phyloP scores from a whole-genome alignment of 306 rosid species.

The Lotus japonicus region DNA sequence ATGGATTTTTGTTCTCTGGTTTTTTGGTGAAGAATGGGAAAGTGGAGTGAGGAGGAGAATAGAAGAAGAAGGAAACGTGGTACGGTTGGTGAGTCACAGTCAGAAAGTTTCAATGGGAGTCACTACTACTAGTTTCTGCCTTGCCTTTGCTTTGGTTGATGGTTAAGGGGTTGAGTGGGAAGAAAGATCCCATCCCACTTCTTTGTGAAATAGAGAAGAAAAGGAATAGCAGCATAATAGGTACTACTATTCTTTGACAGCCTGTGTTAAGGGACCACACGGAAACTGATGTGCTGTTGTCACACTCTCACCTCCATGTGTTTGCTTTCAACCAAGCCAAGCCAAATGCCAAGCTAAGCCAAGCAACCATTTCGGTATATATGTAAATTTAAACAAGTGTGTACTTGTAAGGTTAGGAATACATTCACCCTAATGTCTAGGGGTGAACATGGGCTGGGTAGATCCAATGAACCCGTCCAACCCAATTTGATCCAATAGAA shows the following conservation, averaged over 20 bases:
- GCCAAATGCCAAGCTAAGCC: neutral
- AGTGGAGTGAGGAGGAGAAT: constrained; percentile 10
- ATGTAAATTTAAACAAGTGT: too few species aligned
- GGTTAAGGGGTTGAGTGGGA: neutral
- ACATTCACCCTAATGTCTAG: too few species aligned
- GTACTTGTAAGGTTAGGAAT: too few species aligned
- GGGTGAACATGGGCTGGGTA: too few species aligned
- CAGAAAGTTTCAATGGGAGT: neutral
- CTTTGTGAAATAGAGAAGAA: neutral
- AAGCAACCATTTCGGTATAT: too few species aligned
- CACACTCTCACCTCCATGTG: neutral
- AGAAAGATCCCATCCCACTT: too few species aligned
- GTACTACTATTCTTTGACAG: constrained; percentile 35
- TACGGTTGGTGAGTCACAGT: constrained; percentile 27
- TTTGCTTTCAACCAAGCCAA: constrained; percentile 20
- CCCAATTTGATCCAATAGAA: too few species aligned
- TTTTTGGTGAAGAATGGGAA: neutral
- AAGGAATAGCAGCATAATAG: neutral
- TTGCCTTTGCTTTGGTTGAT: constrained; percentile 13
- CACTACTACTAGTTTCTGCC: neutral
- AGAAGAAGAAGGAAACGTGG: neutral
- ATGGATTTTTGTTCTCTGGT: neutral
- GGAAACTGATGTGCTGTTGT: constrained; percentile 14
- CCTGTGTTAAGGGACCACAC: constrained; percentile 61
- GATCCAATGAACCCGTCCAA: too few species aligned